Evolutionary conservation across 441 rosid species (phyloP).

Genomic region (Mallotus japonicus): DNA sequence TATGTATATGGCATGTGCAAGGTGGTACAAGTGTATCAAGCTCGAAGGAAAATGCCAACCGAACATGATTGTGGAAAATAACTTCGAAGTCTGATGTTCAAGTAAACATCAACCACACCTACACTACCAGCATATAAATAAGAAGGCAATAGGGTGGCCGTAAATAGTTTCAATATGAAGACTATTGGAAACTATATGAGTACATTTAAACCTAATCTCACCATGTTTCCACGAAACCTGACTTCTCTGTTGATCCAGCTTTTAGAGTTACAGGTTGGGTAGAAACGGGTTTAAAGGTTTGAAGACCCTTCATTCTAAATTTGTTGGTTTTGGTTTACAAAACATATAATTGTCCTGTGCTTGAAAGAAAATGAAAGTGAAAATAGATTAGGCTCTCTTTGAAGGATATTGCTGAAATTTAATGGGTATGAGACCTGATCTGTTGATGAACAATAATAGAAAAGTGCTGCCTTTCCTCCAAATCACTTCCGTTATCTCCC

Average conservation of each 20-base stretch:
- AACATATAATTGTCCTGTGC: conserved; percentile 1
- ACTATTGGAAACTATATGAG: conserved; percentile 7
- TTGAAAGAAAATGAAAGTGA: neutral
- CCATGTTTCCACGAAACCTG: conserved; percentile 13
- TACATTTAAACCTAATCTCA: conserved; percentile 3
- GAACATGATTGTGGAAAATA: conserved; percentile 25
- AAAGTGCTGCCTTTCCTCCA: conserved; percentile 14
- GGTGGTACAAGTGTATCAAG: conserved; percentile 78
- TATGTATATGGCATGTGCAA: conserved; percentile 70
- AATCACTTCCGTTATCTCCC: neutral
- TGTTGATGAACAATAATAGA: conserved; percentile 16
- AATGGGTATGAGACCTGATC: conserved; percentile 12
- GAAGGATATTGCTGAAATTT: conserved; percentile 1
- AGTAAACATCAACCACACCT: neutral
- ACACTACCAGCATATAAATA: conserved; percentile 26
- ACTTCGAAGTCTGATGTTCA: conserved; percentile 32
- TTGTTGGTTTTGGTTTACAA: conserved; percentile 15
- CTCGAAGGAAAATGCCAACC: conserved; percentile 51
- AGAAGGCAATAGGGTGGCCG: conserved; percentile 26
- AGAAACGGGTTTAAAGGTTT: conserved; percentile 13
- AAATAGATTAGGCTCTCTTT: conserved; percentile 12
- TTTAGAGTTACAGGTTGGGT: conserved; percentile 13
- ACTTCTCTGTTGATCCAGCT: conserved; percentile 19
- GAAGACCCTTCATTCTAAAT: conserved; percentile 21
- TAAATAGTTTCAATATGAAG: conserved; percentile 3